phyloP scores from a whole-genome alignment of 129 eudicot species.

The Chrysanthemum lavandulifolium region DNA sequence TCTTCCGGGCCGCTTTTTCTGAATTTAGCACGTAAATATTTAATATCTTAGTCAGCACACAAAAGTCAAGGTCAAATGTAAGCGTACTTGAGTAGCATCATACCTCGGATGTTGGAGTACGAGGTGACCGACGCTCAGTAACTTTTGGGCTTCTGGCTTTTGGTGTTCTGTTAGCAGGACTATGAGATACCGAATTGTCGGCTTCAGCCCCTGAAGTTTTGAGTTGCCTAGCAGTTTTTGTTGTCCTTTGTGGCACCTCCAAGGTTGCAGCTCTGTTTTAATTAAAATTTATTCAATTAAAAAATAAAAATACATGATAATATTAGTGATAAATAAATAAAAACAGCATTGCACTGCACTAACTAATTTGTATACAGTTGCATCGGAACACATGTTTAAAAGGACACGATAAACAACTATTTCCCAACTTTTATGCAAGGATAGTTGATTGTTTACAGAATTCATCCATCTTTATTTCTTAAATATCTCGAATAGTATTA shows the following conservation, averaged over 20 bases:
- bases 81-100: background rate
- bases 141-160: conserved; percentile 63
- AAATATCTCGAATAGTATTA: background rate
- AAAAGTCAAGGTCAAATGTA: background rate
- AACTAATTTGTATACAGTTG: too few species aligned
- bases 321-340: background rate
- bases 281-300: background rate
- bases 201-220: conserved; percentile 50
- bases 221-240: conserved; percentile 60
- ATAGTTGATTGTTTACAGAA: too few species aligned
- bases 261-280: conserved; percentile 34
- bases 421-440: too few species aligned
- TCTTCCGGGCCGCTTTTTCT: conserved; percentile 68
- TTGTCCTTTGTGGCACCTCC: conserved; percentile 64
- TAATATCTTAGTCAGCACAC: background rate
- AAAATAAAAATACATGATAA: background rate
- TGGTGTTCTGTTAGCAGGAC: conserved; percentile 46
- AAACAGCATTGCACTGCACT: too few species aligned
- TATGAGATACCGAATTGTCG: conserved; percentile 46
- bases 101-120: conserved; percentile 75
- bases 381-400: too few species aligned
- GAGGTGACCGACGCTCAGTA: conserved; percentile 53
- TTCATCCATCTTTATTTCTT: background rate
- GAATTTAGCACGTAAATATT: conserved; percentile 9
- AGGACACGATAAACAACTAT: too few species aligned